Base-by-base conservation (phyloP, 495 filamentous ascomycete species). In the Talaromyces wortmannii region DNA sequence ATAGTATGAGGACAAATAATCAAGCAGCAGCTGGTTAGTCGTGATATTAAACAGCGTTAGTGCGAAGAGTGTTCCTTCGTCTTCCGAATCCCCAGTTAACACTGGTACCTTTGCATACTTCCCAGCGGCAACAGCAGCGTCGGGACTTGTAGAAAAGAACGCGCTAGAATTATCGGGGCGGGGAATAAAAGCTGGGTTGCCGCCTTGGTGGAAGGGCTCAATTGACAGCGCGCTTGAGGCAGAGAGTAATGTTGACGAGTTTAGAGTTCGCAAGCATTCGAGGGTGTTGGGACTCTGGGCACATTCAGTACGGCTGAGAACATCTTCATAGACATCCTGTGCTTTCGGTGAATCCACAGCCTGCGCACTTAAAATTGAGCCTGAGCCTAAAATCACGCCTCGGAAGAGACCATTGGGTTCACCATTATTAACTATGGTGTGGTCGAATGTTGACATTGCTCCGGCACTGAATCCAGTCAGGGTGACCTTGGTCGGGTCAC, bases 301-400 rank as follows among this genome's bases (percentile, higher is more conserved):
- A 64, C 88, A 92, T n/a, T 83, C 85, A 31, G 81, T 82, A 18
- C 63, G 57, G 1, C 55, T 56, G 6, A 88, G 83, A 5, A 89
- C 87, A 1, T 59, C 63, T 58, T 90, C 74, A 59, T 87, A 90
- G 7, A 89, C 64, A 1, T 58, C 72, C 55, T 90, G 85, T 11
- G 74, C 80, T 66, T 87, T 86, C 51, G 67, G 63, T 45, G 79
- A 75, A 57, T 89, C 85, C 6, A 90, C 78, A 2, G 76, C 71
- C 29, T 87, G 78, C 0, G 87, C 80, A 2, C 86, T 85, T 0
- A 81, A 67, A 5, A 86, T 69, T 57, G 72, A 77, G 7, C 88
- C 88, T 0, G 83, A 88, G 67, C 88, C 74, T 85, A 90, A 87
- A 49, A 88, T 89, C 29, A 70, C 87, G 10, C 69, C 84, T 44